Base-by-base conservation (phyloP, 768 basidiomycete species). In the Xerocomus spinulosus region DNA sequence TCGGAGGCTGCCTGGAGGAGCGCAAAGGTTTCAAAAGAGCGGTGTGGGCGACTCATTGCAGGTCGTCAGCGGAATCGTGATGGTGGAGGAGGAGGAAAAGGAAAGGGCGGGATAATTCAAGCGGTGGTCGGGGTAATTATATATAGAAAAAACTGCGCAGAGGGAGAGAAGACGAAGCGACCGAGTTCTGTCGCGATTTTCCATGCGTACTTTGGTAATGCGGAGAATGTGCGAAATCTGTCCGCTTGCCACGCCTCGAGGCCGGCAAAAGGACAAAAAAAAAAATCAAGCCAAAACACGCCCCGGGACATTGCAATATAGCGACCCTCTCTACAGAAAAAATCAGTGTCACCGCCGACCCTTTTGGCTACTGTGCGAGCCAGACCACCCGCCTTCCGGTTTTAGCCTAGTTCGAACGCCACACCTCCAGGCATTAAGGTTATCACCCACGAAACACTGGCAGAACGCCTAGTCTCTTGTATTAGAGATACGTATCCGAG, bases 1-100 rank as follows among this genome's bases (percentile, higher is more conserved):
- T 66, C 68, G 20, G 77, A 73, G 37, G 82, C 82, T 29, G 79
- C 82, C 40, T 66, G 67, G 53, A 83, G 79, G 44, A 83, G 68
- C 20, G 66, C 66, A 23, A 64, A 68, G 38, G 68, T 69, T 69
- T 69, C 66, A 69, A 69, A 69, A 15, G 66, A 68, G 54, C 66
- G 66, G 60, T 68, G 61, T 58, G 62, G 57, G 44, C 67, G 67
- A 67, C 66, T 69, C 66, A 67, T 67, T 42, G 58, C 57, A 46
- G 52, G 65, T 66, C 66, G 67, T 67, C 55, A 28, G 53, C 4
- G 49, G 2, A n/a, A 23, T 68, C 66, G 66, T 66, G 58, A 64
- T 48, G 30, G 40, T 41, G 32, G 39, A 32, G 20, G 39, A 35
- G 35, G 20, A 44, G 26, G 43, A 39, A 43, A 28, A 29, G 46